Conservation (phyloP, 192 early-diverging fungal species). For the Funneliformis mosseae region DNA sequence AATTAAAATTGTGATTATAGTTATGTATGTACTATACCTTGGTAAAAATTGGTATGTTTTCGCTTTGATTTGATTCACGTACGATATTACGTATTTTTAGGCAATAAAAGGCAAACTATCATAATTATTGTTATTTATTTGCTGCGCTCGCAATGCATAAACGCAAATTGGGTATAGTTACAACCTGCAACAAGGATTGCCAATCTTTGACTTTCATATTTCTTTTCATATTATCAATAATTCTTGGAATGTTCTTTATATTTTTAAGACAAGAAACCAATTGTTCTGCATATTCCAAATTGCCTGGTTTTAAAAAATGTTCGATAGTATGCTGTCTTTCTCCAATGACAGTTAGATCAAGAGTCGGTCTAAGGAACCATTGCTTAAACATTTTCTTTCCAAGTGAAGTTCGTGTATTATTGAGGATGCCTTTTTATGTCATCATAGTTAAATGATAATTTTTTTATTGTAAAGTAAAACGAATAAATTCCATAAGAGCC, state of each 20-base stretch:
- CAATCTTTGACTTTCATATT: slow-evolving; percentile 59
- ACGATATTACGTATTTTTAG: slow-evolving; percentile 50
- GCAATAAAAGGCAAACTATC: slow-evolving; percentile 60
- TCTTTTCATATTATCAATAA: slow-evolving; percentile 47
- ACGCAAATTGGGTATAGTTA: neutral
- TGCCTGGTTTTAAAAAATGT: slow-evolving; percentile 52
- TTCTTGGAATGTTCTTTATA: slow-evolving; percentile 53
- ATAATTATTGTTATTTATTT: neutral
- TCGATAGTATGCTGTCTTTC: slow-evolving; percentile 60
- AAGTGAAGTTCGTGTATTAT: slow-evolving; percentile 60
- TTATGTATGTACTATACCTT: slow-evolving; percentile 27
- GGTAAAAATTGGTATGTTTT: slow-evolving; percentile 31
- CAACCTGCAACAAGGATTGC: slow-evolving; percentile 63
- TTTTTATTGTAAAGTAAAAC: neutral
- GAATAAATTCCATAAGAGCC: slow-evolving; percentile 2
- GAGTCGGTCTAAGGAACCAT: slow-evolving; percentile 70
- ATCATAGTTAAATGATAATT: neutral
- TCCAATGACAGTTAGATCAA: slow-evolving; percentile 49
- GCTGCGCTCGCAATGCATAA: no score
- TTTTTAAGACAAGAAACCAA: slow-evolving; percentile 48
- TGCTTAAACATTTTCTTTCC: slow-evolving; percentile 60
- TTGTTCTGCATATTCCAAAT: slow-evolving; percentile 44
- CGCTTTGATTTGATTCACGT: slow-evolving; percentile 29
- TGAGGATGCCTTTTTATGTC: slow-evolving; percentile 55
- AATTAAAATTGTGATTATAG: neutral